Conservation (phyloP, 352 stramenopile genomes). For the Peronospora destructor region DNA sequence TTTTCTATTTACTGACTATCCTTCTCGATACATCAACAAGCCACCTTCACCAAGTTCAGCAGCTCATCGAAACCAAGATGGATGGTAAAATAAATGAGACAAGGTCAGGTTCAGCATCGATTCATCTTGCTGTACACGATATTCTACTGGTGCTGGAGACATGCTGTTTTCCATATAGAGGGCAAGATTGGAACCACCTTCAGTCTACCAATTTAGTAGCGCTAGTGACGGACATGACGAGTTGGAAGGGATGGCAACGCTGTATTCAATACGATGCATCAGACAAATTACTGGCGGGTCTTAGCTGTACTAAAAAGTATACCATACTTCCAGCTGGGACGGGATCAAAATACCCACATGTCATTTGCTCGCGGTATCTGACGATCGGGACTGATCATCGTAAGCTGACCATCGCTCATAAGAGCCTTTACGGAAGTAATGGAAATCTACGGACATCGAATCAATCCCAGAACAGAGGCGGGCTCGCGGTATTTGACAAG, state of each 20-base stretch:
- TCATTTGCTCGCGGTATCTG: conserved; percentile 56
- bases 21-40: conserved; percentile 42
- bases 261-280: conserved; percentile 45
- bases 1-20: conserved; percentile 57
- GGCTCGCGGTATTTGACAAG: conserved; percentile 66
- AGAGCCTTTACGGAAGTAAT: conserved; percentile 17
- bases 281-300: conserved; percentile 34
- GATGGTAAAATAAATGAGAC: conserved; percentile 4
- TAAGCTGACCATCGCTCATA: conserved; percentile 49
- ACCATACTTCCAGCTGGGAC: conserved; percentile 52
- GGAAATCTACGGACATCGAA: conserved; percentile 1
- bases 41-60: conserved; percentile 35
- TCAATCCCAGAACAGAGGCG: conserved; percentile 17
- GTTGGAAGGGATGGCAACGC: conserved; percentile 72
- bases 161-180: conserved; percentile 68
- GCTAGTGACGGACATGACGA: conserved; percentile 64
- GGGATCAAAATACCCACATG: conserved; percentile 55
- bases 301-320: conserved; percentile 26
- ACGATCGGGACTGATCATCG: conserved; percentile 62
- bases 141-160: conserved; percentile 70
- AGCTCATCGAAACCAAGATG: conserved; percentile 22
- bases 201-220: conserved; percentile 49
- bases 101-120: conserved; percentile 17
- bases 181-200: conserved; percentile 56
- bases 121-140: conserved; percentile 58